A percentile compares a stretch with the other conserved stretches of the same genome.
Conservation (phyloP, 345 rosid species). For the Gossypium mustelinum region DNA sequence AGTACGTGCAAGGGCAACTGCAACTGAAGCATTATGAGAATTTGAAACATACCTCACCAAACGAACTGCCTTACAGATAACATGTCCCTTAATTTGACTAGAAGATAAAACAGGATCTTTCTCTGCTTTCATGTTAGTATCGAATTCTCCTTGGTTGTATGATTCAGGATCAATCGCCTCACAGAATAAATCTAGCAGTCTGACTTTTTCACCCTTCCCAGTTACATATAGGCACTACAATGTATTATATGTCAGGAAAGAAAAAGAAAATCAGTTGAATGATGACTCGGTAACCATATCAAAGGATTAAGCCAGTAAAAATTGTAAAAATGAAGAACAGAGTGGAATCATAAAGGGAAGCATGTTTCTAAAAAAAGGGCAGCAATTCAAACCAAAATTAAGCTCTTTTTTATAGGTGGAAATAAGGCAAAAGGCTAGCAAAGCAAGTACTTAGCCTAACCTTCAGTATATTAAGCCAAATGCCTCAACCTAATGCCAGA, state of each 20-base stretch:
- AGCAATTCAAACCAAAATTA: conserved; percentile 5
- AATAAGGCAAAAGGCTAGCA: not conserved
- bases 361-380: conserved; percentile 15
- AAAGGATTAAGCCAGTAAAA: conserved; percentile 3
- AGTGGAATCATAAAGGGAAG: not conserved
- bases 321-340: not conserved
- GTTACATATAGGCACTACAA: conserved; percentile 76
- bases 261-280: conserved; percentile 13
- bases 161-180: conserved; percentile 81
- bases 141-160: conserved; percentile 30
- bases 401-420: not conserved
- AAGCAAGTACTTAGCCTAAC: not conserved
- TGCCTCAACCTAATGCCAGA: not conserved
- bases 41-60: conserved; percentile 58
- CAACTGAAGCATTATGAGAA: conserved; percentile 10
- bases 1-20: not conserved
- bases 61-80: conserved; percentile 42
- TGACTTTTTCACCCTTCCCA: conserved; percentile 54
- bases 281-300: conserved; percentile 10
- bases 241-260: conserved; percentile 13
- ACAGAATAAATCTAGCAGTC: conserved; percentile 70
- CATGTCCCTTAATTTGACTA: conserved; percentile 30
- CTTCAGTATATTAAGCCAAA: not conserved
- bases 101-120: conserved; percentile 25
- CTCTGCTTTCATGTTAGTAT: conserved; percentile 9